Evolutionary conservation across 192 early-diverging fungal genomes (phyloP).

Genomic region (Coemansia sp.): DNA sequence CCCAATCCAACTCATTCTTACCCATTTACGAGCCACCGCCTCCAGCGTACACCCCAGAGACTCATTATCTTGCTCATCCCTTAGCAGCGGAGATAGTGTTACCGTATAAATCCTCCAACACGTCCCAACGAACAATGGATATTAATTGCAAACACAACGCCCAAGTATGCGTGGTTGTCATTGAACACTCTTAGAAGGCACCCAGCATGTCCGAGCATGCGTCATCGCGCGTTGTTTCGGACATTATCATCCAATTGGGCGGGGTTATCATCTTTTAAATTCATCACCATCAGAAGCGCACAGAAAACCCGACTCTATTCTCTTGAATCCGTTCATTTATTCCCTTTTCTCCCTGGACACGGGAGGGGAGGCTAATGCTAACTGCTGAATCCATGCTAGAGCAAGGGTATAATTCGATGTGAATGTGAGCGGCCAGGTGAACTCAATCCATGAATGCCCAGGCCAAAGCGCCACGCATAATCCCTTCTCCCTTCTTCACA

Average conservation of each 20-base stretch:
- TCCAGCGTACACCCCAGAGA: neutral
- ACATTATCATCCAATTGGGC: too few relatives aligned
- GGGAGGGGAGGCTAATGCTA: neutral
- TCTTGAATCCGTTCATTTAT: neutral
- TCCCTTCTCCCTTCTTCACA: neutral
- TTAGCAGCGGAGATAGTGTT: neutral
- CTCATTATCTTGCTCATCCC: neutral
- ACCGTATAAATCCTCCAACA: neutral
- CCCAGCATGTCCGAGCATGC: too few relatives aligned
- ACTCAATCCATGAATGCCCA: neutral
- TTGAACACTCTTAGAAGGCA: neutral
- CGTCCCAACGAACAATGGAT: neutral
- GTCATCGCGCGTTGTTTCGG: too few relatives aligned
- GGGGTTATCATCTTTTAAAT: too few relatives aligned
- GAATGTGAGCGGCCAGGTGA: neutral
- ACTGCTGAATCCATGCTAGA: neutral
- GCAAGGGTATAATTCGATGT: neutral
- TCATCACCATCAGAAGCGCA: too few relatives aligned
- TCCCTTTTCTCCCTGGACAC: neutral
- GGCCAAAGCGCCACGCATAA: constrained; percentile 1
- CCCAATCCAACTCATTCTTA: neutral
- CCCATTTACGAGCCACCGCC: constrained; percentile 11
- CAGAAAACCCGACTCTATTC: too few relatives aligned
- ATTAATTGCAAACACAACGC: neutral
- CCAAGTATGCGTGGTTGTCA: neutral